A percentile compares a stretch with the other conserved stretches of the same genome.
Conservation (phyloP, 2,329 filamentous ascomycete genomes). For the Penicillium sp. region DNA sequence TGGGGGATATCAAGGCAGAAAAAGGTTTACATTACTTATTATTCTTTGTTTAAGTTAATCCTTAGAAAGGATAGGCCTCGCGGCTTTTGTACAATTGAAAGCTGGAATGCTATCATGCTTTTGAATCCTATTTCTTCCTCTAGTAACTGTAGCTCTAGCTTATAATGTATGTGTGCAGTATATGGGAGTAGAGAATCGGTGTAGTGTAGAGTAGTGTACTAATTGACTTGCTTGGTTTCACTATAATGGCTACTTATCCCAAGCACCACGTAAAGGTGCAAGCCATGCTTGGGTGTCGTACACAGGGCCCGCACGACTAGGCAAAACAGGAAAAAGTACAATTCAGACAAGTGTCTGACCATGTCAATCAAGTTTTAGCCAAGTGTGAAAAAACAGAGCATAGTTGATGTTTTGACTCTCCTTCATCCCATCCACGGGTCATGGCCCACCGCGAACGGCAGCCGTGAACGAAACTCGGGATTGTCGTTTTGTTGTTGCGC, state of each 20-base stretch:
- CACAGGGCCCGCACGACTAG: constrained; percentile 13
- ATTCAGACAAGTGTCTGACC: not conserved
- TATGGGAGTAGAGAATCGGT: too few relatives aligned
- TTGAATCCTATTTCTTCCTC: not conserved
- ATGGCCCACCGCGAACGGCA: not conserved
- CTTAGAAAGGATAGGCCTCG: constrained; percentile 17
- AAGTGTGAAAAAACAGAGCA: not conserved
- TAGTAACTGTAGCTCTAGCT: not conserved
- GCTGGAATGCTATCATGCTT: constrained; percentile 20
- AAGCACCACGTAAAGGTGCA: constrained; percentile 20
- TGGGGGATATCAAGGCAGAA: not conserved
- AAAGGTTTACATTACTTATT: constrained; percentile 3
- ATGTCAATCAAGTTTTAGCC: not conserved
- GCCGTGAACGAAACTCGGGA: not conserved
- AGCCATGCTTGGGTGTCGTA: constrained; percentile 11
- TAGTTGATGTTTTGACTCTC: not conserved
- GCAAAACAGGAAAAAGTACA: not conserved
- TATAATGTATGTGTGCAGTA: not conserved
- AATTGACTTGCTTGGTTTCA: constrained; percentile 17
- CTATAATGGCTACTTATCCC: constrained; percentile 17
- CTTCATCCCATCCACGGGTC: not conserved
- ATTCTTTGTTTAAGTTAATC: constrained; percentile 2
- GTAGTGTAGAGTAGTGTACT: not conserved
- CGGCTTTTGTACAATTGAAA: constrained; percentile 22
- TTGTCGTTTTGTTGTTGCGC: not conserved